phyloP scores from a whole-genome alignment of 345 rosid species.

The Toxicodendron radicans region DNA sequence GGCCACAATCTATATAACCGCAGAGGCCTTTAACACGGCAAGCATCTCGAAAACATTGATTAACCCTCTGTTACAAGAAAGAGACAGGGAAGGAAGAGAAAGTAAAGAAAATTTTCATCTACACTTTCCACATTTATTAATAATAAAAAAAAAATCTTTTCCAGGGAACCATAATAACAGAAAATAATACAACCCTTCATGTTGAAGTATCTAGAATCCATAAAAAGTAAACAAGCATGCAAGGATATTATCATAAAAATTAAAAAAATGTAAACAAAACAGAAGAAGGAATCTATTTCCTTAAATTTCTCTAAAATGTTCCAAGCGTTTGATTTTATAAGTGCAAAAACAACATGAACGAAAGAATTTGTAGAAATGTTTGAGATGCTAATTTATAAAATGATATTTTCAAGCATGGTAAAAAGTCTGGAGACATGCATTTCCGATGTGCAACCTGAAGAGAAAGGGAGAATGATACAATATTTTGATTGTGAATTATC shows the following conservation, averaged over 20 bases:
- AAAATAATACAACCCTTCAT: background rate
- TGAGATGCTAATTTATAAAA: too few species aligned
- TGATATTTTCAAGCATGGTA: too few species aligned
- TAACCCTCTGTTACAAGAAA: conserved; percentile 67
- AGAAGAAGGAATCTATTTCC: too few species aligned
- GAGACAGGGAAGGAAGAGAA: conserved; percentile 4
- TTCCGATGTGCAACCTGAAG: too few species aligned
- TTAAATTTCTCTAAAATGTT: too few species aligned
- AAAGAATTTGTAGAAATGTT: too few species aligned
- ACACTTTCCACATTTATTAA: background rate
- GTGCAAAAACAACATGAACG: too few species aligned
- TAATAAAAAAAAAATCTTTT: too few species aligned
- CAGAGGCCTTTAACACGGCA: conserved; percentile 19
- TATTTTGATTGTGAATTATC: background rate
- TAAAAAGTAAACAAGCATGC: background rate
- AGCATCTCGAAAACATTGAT: conserved; percentile 75
- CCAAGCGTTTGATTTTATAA: too few species aligned
- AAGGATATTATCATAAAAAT: background rate
- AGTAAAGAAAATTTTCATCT: background rate
- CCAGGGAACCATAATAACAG: background rate
- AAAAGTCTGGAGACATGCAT: too few species aligned
- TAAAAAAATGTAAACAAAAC: background rate
- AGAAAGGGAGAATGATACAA: background rate
- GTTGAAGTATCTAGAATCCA: background rate
- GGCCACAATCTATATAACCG: conserved; percentile 61